These are phyloP conservation scores for Gaeumannomyces tritici DNA, from an alignment of 2,329 filamentous ascomycete genomes.

Conservation along the genomic window DNA sequence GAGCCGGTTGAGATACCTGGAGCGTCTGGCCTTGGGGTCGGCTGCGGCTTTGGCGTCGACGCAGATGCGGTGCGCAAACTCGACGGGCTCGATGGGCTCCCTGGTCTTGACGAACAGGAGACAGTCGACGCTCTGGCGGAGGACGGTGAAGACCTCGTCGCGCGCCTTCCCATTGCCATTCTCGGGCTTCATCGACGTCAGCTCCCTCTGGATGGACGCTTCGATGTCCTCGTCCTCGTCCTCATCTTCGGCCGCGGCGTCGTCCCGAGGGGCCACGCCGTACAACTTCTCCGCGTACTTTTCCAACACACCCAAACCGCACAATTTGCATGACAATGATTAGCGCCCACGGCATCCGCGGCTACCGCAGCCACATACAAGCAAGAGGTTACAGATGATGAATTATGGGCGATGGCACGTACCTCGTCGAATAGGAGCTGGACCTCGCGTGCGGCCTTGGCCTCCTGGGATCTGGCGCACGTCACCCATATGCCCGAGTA, in stretches of 20 bases:
- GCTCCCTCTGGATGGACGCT: slow-evolving; percentile 59
- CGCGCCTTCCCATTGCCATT: slow-evolving; percentile 19
- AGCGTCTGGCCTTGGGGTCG: slow-evolving; percentile 32
- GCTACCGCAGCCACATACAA: neutral
- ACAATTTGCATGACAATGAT: slow-evolving; percentile 4
- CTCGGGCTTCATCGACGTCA: slow-evolving; percentile 47
- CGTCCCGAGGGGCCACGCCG: slow-evolving; percentile 30
- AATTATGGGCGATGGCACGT: slow-evolving; percentile 4
- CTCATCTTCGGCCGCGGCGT: slow-evolving; percentile 27
- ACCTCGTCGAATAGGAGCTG: slow-evolving; percentile 58
- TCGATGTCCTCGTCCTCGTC: slow-evolving; percentile 57
- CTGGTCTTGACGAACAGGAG: slow-evolving; percentile 52
- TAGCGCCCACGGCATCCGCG: slow-evolving; percentile 4
- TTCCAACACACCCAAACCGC: slow-evolving; percentile 2
- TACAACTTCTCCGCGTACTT: slow-evolving; percentile 60
- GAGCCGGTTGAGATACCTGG: slow-evolving; percentile 46
- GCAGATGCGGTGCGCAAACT: slow-evolving; percentile 45
- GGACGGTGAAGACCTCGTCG: slow-evolving; percentile 35
- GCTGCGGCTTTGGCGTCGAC: slow-evolving; percentile 37
- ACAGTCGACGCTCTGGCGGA: slow-evolving; percentile 50
- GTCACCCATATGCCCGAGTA: slow-evolving; percentile 72
- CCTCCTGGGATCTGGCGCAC: slow-evolving; percentile 62
- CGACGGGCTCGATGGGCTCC: slow-evolving; percentile 44
- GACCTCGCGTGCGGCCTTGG: slow-evolving; percentile 59
- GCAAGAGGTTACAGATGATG: neutral